Evolutionary conservation across 345 rosid genomes (phyloP).

Genomic region (Acer negundo): DNA sequence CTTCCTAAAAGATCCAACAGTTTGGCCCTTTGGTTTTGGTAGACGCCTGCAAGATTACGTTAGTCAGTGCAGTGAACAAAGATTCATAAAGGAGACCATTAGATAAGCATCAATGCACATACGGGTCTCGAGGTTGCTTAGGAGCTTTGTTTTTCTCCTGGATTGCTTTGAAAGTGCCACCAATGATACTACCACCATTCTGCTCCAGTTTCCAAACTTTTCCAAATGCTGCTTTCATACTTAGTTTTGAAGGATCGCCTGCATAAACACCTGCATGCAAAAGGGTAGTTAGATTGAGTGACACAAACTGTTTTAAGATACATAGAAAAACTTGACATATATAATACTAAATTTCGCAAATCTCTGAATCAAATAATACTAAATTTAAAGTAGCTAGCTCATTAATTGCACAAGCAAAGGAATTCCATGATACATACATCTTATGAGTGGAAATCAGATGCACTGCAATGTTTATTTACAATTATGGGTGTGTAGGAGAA

Average conservation of each 20-base stretch:
- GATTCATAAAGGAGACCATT: slow-evolving; percentile 7
- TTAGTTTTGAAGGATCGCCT: slow-evolving; percentile 86
- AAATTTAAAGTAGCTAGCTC: neutral
- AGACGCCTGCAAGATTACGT: slow-evolving; percentile 52
- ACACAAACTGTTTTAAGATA: neutral
- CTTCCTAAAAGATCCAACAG: slow-evolving; percentile 90
- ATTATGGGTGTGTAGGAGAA: neutral
- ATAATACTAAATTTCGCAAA: neutral
- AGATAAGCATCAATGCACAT: slow-evolving; percentile 23
- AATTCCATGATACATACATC: neutral
- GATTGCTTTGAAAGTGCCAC: slow-evolving; percentile 78
- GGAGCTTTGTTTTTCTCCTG: slow-evolving; percentile 71
- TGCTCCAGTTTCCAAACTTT: slow-evolving; percentile 95
- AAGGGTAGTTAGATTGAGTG: slow-evolving; percentile 8
- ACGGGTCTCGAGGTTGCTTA: slow-evolving; percentile 79
- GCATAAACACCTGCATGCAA: slow-evolving; percentile 81
- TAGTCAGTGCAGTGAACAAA: slow-evolving; percentile 13
- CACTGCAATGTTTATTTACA: neutral
- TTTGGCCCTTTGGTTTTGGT: slow-evolving; percentile 93
- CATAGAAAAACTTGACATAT: neutral
- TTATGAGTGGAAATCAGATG: neutral
- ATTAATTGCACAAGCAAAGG: neutral
- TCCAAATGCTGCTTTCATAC: slow-evolving; percentile 98
- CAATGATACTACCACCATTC: slow-evolving; percentile 81
- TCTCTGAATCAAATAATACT: neutral